Evolutionary conservation across 78 protist genomes (phyloP).

Genomic region (Creolimax fragrantissima): DNA sequence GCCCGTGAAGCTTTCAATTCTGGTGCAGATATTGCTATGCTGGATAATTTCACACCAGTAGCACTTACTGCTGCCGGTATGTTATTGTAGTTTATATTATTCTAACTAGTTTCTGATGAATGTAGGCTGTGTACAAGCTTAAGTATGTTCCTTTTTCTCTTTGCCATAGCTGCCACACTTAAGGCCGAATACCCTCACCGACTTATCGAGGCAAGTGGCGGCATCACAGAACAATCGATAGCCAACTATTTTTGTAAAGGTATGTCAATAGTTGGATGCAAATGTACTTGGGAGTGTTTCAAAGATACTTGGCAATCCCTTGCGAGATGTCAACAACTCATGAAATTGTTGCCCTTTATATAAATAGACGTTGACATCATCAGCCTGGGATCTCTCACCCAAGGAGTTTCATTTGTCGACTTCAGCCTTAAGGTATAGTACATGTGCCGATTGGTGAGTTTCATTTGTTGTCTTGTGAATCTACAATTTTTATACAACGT

Average conservation of each 20-base stretch:
- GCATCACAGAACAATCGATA: slow-evolving; percentile 62
- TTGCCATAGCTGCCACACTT: slow-evolving; percentile 1
- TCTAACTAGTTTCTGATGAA: neutral
- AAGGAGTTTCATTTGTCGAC: slow-evolving; percentile 70
- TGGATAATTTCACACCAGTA: slow-evolving; percentile 70
- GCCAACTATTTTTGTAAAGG: slow-evolving; percentile 20
- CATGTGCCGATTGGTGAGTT: no score
- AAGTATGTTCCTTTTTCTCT: neutral
- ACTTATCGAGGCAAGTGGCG: slow-evolving; percentile 81
- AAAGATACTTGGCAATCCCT: neutral
- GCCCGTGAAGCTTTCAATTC: slow-evolving; percentile 47
- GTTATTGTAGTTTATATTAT: neutral
- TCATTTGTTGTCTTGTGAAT: no score
- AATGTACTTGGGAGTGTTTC: neutral
- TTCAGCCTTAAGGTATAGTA: slow-evolving; percentile 61
- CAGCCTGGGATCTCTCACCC: slow-evolving; percentile 62
- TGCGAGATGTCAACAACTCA: neutral
- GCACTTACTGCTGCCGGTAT: neutral
- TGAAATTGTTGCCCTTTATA: neutral
- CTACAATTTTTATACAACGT: no score
- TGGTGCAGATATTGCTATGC: slow-evolving; percentile 88
- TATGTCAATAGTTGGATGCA: neutral
- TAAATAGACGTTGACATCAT: slow-evolving; percentile 63
- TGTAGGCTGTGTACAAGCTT: neutral
- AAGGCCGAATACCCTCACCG: slow-evolving; percentile 57